Percentiles rank a stretch among this genome's conserved stretches.
Conservation (phyloP, 139 green algal species). For the Astrephomene gubernaculifera region DNA sequence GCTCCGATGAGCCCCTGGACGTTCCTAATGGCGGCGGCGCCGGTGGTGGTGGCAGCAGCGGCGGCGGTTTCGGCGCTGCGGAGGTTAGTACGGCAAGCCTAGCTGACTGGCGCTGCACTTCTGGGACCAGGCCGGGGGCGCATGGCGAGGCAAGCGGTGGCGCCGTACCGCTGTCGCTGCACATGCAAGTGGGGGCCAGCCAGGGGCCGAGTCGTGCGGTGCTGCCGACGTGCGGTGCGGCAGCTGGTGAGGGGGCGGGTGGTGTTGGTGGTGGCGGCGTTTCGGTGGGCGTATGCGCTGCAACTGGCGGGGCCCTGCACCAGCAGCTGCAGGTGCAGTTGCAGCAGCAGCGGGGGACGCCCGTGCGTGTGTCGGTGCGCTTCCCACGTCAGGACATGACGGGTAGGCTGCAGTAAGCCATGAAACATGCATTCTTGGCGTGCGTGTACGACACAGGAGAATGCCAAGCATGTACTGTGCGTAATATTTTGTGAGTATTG, state of each 20-base stretch:
- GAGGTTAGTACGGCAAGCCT: conserved; percentile 27
- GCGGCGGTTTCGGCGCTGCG: neutral
- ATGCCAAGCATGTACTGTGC: too few relatives aligned
- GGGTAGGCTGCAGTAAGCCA: too few relatives aligned
- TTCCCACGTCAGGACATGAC: conserved; percentile 20
- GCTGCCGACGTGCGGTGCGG: neutral
- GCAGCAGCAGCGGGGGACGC: neutral
- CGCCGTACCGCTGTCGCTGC: neutral
- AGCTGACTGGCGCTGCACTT: neutral
- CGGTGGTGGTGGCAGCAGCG: neutral
- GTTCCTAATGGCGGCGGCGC: too few relatives aligned
- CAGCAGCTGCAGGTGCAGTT: neutral
- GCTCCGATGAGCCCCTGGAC: neutral
- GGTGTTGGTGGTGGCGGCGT: neutral
- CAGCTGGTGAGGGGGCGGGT: neutral
- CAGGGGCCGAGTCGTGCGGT: neutral
- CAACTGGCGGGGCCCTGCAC: neutral
- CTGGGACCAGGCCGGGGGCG: too few relatives aligned
- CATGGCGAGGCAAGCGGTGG: too few relatives aligned
- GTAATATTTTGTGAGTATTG: too few relatives aligned
- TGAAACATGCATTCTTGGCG: too few relatives aligned
- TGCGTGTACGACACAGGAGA: too few relatives aligned
- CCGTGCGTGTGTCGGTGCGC: conserved; percentile 12
- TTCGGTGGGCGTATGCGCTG: too few relatives aligned
- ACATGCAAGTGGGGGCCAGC: neutral